These are phyloP conservation scores for Solanum hybrid DNA, from an alignment of 305 asterid species.

Conservation along the genomic window DNA sequence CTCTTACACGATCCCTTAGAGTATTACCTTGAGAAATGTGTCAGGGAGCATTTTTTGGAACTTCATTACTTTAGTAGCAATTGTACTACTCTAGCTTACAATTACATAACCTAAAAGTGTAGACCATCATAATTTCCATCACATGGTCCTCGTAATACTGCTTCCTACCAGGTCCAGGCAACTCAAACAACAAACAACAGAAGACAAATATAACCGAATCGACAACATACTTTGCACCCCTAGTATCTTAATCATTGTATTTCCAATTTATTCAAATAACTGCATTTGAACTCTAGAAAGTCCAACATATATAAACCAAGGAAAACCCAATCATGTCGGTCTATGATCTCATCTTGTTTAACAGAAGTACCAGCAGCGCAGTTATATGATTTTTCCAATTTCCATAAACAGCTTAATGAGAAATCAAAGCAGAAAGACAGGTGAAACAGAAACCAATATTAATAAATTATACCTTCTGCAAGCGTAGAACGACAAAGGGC, in stretches of 20 bases:
- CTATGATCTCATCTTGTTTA: not conserved
- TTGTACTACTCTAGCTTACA: not conserved
- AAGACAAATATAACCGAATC: not conserved
- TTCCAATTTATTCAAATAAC: not conserved
- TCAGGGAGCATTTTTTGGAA: not conserved
- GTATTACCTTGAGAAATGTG: not conserved
- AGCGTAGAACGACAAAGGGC: slow-evolving; percentile 84
- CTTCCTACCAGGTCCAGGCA: not conserved
- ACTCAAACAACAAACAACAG: not conserved
- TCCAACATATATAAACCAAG: not conserved
- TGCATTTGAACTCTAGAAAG: not conserved
- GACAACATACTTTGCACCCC: not conserved
- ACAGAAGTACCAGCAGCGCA: not conserved
- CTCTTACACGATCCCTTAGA: not conserved
- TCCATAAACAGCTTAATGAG: not conserved
- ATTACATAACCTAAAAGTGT: not conserved
- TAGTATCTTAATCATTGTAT: not conserved
- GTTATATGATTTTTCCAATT: not conserved
- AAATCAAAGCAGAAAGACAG: not conserved
- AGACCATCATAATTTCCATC: not conserved
- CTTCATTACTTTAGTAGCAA: not conserved
- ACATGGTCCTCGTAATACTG: not conserved
- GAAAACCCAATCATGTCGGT: not conserved
- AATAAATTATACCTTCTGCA: slow-evolving; percentile 66
- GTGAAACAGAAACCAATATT: not conserved